Evolutionary conservation across 179 eudicot genomes (phyloP).

Genomic region (Camellia oleifera): DNA sequence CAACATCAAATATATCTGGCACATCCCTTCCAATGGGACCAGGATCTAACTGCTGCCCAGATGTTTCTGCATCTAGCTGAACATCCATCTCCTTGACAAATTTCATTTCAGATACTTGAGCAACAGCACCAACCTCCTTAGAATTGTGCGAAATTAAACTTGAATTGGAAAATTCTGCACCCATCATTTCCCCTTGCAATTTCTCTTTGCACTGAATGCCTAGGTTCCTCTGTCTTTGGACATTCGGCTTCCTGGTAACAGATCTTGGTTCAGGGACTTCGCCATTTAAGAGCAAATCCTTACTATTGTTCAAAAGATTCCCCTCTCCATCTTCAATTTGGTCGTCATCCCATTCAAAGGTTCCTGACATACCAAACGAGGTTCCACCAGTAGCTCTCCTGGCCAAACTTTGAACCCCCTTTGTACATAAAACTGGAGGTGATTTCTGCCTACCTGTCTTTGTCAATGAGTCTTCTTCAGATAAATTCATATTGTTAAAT

Average conservation of each 20-base stretch:
- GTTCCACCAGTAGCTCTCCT: conserved; percentile 39
- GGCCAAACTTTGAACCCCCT: conserved; percentile 55
- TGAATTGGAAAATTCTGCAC: conserved; percentile 22
- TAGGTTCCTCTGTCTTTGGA: conserved; percentile 20
- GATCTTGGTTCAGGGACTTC: conserved; percentile 23
- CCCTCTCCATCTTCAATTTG: conserved; percentile 47
- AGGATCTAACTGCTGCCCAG: conserved; percentile 22
- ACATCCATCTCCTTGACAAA: conserved; percentile 24
- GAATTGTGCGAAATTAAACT: conserved; percentile 13
- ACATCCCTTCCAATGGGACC: conserved; percentile 15
- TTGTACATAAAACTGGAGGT: conserved; percentile 35
- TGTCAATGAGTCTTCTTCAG: conserved; percentile 20
- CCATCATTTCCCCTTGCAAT: conserved; percentile 17
- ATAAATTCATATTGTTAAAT: conserved; percentile 36
- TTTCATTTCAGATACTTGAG: conserved; percentile 18
- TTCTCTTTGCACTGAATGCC: conserved; percentile 20
- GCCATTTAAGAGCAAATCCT: conserved; percentile 28
- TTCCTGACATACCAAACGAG: conserved; percentile 24
- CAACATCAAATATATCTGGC: conserved; percentile 43
- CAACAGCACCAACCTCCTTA: conserved; percentile 9
- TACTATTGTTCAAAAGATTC: conserved; percentile 32
- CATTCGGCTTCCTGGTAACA: conserved; percentile 12
- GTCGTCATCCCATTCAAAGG: conserved; percentile 61
- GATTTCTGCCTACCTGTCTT: conserved; percentile 23
- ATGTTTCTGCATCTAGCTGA: conserved; percentile 22